Evolutionary conservation across 2,329 filamentous ascomycete species (phyloP), one percentile per base, ranked within the genome.

Genomic region (Plectosphaerella sp.): DNA sequence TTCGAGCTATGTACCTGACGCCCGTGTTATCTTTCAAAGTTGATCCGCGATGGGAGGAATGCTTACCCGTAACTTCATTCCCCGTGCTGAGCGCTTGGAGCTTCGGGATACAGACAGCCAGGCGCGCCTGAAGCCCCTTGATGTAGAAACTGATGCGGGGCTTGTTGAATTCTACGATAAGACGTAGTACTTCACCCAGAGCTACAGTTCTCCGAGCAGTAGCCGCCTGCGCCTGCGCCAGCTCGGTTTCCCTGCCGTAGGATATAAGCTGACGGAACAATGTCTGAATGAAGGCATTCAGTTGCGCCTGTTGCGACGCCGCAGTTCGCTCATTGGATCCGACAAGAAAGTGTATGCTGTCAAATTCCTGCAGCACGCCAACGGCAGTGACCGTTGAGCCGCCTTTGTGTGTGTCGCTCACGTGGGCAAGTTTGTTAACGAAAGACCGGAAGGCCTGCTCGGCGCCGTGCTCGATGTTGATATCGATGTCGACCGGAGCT

Each of bases 331-430:
- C 53, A 39, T 70, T 71, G 2, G 62, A 69, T 0, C 58, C 65
- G 52, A 71, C 59, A 6, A 61, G 50, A 28, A 69, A 71, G 1
- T 58, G 51, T n/a, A 66, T 53, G 9, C 49, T 52, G 1, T 66
- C 59, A 2, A 59, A 59, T 4, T 57, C 54, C 7, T 67, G 57
- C 1, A 69, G 52, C 1, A 71, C 57, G 0, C 59, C 54, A n/a
- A 68, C 42, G 0, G 67, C 59, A 0, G 68, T 64, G 4, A 71
- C 64, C 0, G 64, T 69, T 1, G 24, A 52, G 2, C 67, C 68
- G 1, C 61, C 54, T 15, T 56, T 62, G 10, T 48, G 24, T 2
- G 52, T 62, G 39, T 70, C 67, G 47, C 67, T 69, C 4, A 67
- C 54, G 16, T 61, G 60, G 0, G 64, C 64, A 2, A 71, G 52